Base-by-base conservation (phyloP, 768 basidiomycete species). In the Tylopilus felleus region DNA sequence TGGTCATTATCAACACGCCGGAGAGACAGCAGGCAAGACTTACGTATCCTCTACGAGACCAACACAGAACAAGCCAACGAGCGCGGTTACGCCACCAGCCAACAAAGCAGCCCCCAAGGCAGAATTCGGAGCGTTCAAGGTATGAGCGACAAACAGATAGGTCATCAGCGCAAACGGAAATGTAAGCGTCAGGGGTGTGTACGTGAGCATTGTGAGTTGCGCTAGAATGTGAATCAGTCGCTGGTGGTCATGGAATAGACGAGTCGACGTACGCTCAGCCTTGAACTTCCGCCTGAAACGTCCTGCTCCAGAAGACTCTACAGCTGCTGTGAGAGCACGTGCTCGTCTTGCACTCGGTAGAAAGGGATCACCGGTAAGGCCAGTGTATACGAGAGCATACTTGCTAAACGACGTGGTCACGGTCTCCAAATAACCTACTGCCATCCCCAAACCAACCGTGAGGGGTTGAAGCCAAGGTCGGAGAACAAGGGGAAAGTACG, bases 131-230 rank as follows among this genome's bases (percentile, higher is more conserved):
- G 84, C 82, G 17, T 69, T 66, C 21, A 93, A 71, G 0, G 88
- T 86, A 70, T 92, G 90, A 2, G 91, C 88, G n/a, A 93, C 89
- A 60, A 95, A 90, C 19, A 98, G 71, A 68, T 96, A 97, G 5
- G 92, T 89, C 35, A 81, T 73, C 27, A 95, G 74, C 14, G 91
- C 85, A 58, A 91, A 89, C 6, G 92, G 88, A 58, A 94, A 79
- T 1, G 90, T 89, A 55, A 93, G 74, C 1, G 86, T 88, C 47
- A 91, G 74, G 17, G 93, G 88, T 13, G 89, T 81, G 27, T 81
- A 70, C 14, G 75, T 88, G 58, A 95, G 77, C 58, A 94, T 72
- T 0, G 87, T 81, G 60, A 93, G 77, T 65, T 83, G 79, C 23
- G 81, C 80, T 86, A 47, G 16, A 63, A 46, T 39, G 48, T 2